phyloP scores from a whole-genome alignment of 176 grass and related monocot genomes.

The Lolium perenne region DNA sequence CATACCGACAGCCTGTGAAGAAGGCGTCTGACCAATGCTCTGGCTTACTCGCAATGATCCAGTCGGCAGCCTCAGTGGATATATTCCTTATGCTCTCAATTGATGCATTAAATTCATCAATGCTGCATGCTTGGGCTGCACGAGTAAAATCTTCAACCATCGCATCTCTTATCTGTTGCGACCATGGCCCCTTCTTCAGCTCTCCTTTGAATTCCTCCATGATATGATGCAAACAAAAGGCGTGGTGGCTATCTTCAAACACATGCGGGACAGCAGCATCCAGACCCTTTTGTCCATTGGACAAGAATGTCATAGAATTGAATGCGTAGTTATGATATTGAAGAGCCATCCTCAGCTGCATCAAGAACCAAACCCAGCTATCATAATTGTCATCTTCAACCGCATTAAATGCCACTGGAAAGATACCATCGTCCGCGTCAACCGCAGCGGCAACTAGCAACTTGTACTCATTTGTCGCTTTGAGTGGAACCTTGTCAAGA shows the following conservation, averaged over 20 bases:
- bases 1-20: slow-evolving; percentile 86
- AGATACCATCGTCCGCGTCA: slow-evolving; percentile 85
- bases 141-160: slow-evolving; percentile 95
- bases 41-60: slow-evolving; percentile 90
- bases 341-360: slow-evolving; percentile 86
- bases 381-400: slow-evolving; percentile 96
- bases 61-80: slow-evolving; percentile 86
- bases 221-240: slow-evolving; percentile 89
- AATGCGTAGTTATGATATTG: slow-evolving; percentile 57
- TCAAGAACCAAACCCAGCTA: slow-evolving; percentile 93
- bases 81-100: slow-evolving; percentile 89
- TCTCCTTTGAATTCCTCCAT: slow-evolving; percentile 94
- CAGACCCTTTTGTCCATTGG: slow-evolving; percentile 83
- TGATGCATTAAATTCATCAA: slow-evolving; percentile 91
- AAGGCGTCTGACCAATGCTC: slow-evolving; percentile 96
- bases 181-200: slow-evolving; percentile 79
- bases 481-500: slow-evolving; percentile 93
- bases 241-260: slow-evolving; percentile 79
- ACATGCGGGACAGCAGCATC: slow-evolving; percentile 86
- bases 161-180: slow-evolving; percentile 77
- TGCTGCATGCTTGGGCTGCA: slow-evolving; percentile 77
- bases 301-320: slow-evolving; percentile 75
- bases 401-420: slow-evolving; percentile 92
- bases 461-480: slow-evolving; percentile 88
- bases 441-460: slow-evolving; percentile 85